Conservation (phyloP, 768 basidiomycete species). For the Boletus insuetus region DNA sequence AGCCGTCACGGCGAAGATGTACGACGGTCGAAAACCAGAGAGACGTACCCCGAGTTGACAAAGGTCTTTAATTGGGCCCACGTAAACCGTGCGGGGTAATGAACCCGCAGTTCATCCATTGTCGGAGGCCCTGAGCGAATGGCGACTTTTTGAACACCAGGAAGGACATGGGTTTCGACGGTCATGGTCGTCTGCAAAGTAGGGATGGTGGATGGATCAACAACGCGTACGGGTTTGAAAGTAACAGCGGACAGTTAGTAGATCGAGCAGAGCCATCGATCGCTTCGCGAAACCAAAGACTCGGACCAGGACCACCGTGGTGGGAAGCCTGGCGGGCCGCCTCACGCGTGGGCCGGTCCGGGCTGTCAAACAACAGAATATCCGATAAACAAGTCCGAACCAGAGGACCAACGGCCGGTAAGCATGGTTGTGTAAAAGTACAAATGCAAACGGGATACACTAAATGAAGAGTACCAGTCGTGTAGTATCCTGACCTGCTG, state of each 20-base stretch:
- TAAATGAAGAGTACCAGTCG: slow-evolving; percentile 3
- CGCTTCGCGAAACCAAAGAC: no score
- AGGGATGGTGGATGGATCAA: no score
- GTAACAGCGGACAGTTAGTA: no score
- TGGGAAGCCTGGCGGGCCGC: no score
- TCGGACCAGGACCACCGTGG: no score
- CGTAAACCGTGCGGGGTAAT: slow-evolving; percentile 76
- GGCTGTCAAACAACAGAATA: no score
- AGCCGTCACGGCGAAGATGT: neutral
- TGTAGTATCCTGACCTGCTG: neutral
- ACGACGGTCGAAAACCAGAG: neutral
- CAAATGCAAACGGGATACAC: slow-evolving; percentile 10
- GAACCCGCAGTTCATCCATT: slow-evolving; percentile 55
- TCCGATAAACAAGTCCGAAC: no score
- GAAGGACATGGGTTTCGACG: slow-evolving; percentile 7
- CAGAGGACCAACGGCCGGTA: no score
- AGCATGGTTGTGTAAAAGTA: slow-evolving; percentile 7
- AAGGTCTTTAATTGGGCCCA: slow-evolving; percentile 76
- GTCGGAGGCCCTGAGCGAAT: slow-evolving; percentile 65
- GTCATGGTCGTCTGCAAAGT: slow-evolving; percentile 11
- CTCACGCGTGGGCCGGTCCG: no score
- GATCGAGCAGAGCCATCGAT: no score
- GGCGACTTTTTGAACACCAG: slow-evolving; percentile 29
- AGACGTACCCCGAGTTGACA: slow-evolving; percentile 68
- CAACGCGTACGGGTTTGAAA: no score